phyloP scores from a whole-genome alignment of 306 rosid species.

The Medicago ruthenica region DNA sequence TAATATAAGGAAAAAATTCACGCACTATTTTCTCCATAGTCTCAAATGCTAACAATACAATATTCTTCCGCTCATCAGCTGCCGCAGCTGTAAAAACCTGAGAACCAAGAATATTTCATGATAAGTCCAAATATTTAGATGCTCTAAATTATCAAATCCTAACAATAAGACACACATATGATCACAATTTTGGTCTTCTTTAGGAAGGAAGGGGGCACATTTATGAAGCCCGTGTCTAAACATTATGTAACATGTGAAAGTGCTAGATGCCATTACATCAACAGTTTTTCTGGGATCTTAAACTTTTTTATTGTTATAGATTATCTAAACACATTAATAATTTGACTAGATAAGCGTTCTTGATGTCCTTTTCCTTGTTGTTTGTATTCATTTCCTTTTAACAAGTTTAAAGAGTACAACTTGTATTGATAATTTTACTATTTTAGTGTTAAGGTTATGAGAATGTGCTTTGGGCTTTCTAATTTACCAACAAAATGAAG shows the following conservation, averaged over 20 bases:
- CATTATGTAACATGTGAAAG: conserved; percentile 27
- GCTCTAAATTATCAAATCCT: conserved; percentile 35
- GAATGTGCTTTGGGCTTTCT: conserved; percentile 19
- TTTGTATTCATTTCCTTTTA: conserved; percentile 23
- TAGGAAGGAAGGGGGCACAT: conserved; percentile 4
- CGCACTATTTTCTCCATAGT: conserved; percentile 98
- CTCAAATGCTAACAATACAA: conserved; percentile 93
- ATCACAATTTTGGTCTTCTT: conserved; percentile 21
- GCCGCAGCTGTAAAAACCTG: conserved; percentile 99
- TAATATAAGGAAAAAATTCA: conserved; percentile 94
- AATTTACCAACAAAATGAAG: conserved; percentile 22
- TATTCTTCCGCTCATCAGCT: conserved; percentile 92
- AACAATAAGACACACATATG: conserved; percentile 25
- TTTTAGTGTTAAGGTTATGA: conserved; percentile 1
- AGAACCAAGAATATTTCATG: conserved; percentile 45
- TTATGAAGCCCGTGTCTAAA: conserved; percentile 20
- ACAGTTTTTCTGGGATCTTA: conserved; percentile 31
- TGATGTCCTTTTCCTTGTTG: conserved; percentile 32
- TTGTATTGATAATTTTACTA: conserved; percentile 6
- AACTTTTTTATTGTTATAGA: conserved; percentile 23
- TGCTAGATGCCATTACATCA: conserved; percentile 27
- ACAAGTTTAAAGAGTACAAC: conserved; percentile 18
- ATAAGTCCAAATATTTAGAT: conserved; percentile 39
- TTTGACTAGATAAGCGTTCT: conserved; percentile 25
- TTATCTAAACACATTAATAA: conserved; percentile 5